Percentiles rank a stretch among this genome's conserved stretches.
Evolutionary conservation across 176 grass and related monocot species (phyloP).

Genomic region (Lolium multiflorum): DNA sequence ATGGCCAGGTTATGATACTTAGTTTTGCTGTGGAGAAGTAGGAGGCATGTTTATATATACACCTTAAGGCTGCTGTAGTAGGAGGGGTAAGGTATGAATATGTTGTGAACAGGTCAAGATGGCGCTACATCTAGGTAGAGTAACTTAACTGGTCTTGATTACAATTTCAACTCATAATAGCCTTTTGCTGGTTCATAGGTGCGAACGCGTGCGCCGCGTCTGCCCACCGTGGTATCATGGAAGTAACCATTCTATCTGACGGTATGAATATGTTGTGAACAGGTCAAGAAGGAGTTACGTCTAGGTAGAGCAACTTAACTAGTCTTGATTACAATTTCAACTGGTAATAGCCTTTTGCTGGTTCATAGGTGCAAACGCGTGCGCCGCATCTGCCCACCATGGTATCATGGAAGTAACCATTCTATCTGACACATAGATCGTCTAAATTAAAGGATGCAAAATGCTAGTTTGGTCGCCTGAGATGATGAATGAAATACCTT

Average conservation of each 20-base stretch:
- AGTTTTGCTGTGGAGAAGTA: neutral
- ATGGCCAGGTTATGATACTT: neutral
- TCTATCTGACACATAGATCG: neutral
- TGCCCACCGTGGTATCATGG: neutral
- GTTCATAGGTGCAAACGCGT: neutral
- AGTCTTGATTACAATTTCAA: neutral
- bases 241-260: neutral
- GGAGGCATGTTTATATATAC: neutral
- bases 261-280: neutral
- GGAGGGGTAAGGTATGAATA: neutral
- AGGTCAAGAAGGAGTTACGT: neutral
- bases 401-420: neutral
- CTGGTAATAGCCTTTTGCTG: neutral
- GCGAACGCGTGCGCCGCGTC: neutral
- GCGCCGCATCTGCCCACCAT: neutral
- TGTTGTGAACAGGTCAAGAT: conserved; percentile 1
- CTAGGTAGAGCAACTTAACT: neutral
- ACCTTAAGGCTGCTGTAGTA: neutral
- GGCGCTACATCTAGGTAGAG: neutral
- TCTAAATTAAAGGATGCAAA: neutral
- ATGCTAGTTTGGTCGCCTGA: neutral
- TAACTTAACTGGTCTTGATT: neutral
- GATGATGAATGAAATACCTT: neutral
- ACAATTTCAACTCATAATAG: neutral
- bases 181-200: neutral